These are phyloP conservation scores for Cryptococcus neoformans DNA, from an alignment of 1,284 basidiomycete genomes.

Conservation along the genomic window DNA sequence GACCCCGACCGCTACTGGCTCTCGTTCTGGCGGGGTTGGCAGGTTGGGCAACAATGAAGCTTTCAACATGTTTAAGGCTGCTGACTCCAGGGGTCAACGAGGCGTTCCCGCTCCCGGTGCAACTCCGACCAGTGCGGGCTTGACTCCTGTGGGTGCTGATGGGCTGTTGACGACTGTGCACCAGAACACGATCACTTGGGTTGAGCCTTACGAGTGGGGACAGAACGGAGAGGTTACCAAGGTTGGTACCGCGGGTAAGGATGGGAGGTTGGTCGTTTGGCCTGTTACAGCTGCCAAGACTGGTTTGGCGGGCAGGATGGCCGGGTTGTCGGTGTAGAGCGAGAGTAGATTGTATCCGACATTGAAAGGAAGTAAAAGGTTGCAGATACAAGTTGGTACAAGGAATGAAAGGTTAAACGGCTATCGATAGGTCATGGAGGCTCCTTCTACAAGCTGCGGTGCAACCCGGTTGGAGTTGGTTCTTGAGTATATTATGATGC, in stretches of 20 bases:
- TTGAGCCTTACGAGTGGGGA: slow-evolving; percentile 69
- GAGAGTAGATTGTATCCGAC: neutral
- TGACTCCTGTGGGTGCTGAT: slow-evolving; percentile 46
- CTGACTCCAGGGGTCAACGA: slow-evolving; percentile 77
- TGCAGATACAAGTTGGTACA: neutral
- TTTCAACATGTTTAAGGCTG: slow-evolving; percentile 91
- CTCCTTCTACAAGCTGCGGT: no score
- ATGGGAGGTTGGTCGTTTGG: slow-evolving; percentile 94
- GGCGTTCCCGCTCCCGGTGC: slow-evolving; percentile 31
- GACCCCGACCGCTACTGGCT: slow-evolving; percentile 39
- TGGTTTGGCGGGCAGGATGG: slow-evolving; percentile 30
- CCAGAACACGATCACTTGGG: slow-evolving; percentile 97
- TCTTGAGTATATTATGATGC: no score
- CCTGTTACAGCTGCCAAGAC: slow-evolving; percentile 51
- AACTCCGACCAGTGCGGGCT: slow-evolving; percentile 44
- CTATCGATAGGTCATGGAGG: neutral
- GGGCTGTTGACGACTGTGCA: slow-evolving; percentile 80
- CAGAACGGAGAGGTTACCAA: slow-evolving; percentile 62
- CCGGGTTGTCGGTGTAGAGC: slow-evolving; percentile 21
- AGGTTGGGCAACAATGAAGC: slow-evolving; percentile 83
- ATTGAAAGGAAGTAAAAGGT: neutral
- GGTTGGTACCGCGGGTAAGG: slow-evolving; percentile 91
- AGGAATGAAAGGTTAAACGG: neutral
- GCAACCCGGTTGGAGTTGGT: no score
- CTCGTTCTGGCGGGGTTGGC: slow-evolving; percentile 57